Conservation (phyloP, 495 filamentous ascomycete species). For the Cladorrhinum samala region DNA sequence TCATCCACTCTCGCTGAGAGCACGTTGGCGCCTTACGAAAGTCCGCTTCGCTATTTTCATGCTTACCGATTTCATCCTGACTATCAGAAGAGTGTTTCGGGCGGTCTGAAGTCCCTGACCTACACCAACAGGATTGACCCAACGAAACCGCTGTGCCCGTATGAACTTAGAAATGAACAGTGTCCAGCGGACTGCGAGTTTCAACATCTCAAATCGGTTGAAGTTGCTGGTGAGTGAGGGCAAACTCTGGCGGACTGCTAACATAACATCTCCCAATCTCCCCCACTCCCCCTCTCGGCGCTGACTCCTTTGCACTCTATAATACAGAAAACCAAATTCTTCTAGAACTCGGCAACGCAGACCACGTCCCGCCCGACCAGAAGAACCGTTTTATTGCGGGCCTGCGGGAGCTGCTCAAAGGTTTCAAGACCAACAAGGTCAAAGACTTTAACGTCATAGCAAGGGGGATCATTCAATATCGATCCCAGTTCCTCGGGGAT, state of each 20-base stretch:
- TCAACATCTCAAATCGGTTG: slow-evolving; percentile 79
- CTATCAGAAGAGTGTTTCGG: slow-evolving; percentile 60
- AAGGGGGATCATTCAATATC: slow-evolving; percentile 73
- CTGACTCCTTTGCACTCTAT: slow-evolving; percentile 54
- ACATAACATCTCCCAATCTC: slow-evolving; percentile 22
- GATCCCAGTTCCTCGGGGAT: slow-evolving; percentile 50
- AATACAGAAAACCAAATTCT: slow-evolving; percentile 79
- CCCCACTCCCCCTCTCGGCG: slow-evolving; percentile 30
- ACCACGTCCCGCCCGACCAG: slow-evolving; percentile 64
- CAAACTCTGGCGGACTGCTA: slow-evolving; percentile 21
- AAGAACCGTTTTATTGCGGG: slow-evolving; percentile 67
- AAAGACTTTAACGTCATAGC: slow-evolving; percentile 79
- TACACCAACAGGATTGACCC: slow-evolving; percentile 85
- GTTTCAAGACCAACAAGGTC: slow-evolving; percentile 65
- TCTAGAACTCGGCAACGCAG: slow-evolving; percentile 69
- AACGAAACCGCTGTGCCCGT: slow-evolving; percentile 63
- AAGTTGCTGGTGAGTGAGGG: slow-evolving; percentile 68
- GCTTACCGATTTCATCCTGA: slow-evolving; percentile 83
- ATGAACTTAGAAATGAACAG: slow-evolving; percentile 62
- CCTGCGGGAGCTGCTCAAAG: slow-evolving; percentile 66
- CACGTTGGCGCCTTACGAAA: slow-evolving; percentile 67
- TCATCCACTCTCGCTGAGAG: slow-evolving; percentile 1
- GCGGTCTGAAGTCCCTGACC: slow-evolving; percentile 81
- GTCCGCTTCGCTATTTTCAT: slow-evolving; percentile 74
- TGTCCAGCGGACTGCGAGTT: slow-evolving; percentile 71